Evolutionary conservation across 768 basidiomycete genomes (phyloP), one percentile per base, ranked within the genome.

Genomic region (Podaxis sp.): DNA sequence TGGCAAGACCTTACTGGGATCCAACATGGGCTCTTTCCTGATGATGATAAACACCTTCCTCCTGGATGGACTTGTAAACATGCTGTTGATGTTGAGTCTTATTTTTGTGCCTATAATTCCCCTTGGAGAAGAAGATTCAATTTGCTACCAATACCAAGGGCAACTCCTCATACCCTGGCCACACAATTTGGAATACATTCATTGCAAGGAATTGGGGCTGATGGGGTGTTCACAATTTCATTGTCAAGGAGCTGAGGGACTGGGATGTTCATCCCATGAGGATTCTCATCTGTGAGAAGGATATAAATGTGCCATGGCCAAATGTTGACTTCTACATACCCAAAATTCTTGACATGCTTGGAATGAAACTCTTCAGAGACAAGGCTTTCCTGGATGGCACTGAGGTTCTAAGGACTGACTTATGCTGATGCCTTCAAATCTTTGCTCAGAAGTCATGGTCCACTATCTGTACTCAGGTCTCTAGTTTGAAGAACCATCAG

Each of bases 1-100:
- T 73, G 72, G 72, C 60, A 68, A 40, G 64, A 69, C 2, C 53
- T 66, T 4, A 71, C 72, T 13, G 67, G 68, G 4, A 51, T 73
- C 15, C 17, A 28, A 1, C 64, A 69, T 41, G 68, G 72, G 15
- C 63, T 73, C 5, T 73, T 73, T 53, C 66, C 67, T 2, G 40
- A 41, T 3, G 67, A 70, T 28, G 66, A 69, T 30, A 22, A 41
- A 7, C 50, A 44, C 4, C 66, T 71, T 4, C 70, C 69, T 20
- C 46, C 26, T 24, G 66, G 67, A 1, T 65, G 64, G 65, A 64
- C 66, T 22, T 60, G 58, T 4, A 28, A 49, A 1, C 48, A 67
- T 4, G 58, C 65, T 4, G 24, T 24, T 7, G 59, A 62, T n/a
- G 58, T 71, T 30, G 4, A 40, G 0, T 55, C 69, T 0, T 72